phyloP scores from a whole-genome alignment of 2,329 filamentous ascomycete genomes.

The Coccinonectria pachysandricola region DNA sequence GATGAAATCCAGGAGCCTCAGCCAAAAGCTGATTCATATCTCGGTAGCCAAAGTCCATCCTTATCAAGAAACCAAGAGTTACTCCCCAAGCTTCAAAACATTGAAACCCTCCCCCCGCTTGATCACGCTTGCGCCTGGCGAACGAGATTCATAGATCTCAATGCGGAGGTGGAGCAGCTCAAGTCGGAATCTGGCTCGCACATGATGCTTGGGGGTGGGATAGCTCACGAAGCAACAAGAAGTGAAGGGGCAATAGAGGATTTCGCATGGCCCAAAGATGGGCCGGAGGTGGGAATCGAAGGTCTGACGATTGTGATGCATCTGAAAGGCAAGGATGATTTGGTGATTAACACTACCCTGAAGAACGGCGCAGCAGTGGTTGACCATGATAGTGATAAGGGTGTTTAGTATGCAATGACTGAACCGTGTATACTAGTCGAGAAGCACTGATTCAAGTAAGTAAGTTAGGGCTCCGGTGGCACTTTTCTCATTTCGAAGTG shows the following conservation, averaged over 20 bases:
- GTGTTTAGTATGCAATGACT: too few relatives aligned
- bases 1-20: constrained; percentile 1
- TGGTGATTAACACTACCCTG: constrained; percentile 42
- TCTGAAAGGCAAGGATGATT: constrained; percentile 36
- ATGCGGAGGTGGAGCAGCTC: constrained; percentile 30
- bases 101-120: constrained; percentile 25
- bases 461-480: too few relatives aligned
- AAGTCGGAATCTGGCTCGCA: constrained; percentile 27
- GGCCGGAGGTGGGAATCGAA: constrained; percentile 32
- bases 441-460: too few relatives aligned
- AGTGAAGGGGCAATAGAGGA: constrained; percentile 10
- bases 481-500: too few relatives aligned
- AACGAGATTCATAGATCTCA: constrained; percentile 30
- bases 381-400: constrained; percentile 1
- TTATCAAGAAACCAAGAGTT: constrained; percentile 5
- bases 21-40: too few relatives aligned
- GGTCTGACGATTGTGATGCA: constrained; percentile 43
- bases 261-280: constrained; percentile 15
- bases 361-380: constrained; percentile 8
- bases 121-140: constrained; percentile 34
- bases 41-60: constrained; percentile 4
- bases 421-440: too few relatives aligned
- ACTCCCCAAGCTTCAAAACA: constrained; percentile 19
- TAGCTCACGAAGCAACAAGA: constrained; percentile 2
- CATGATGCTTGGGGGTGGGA: too few relatives aligned